Percentiles rank a stretch among this genome's conserved stretches.
These are phyloP conservation scores for Cercophora newfieldiana DNA, from an alignment of 495 filamentous ascomycete species.

Conservation along the genomic window DNA sequence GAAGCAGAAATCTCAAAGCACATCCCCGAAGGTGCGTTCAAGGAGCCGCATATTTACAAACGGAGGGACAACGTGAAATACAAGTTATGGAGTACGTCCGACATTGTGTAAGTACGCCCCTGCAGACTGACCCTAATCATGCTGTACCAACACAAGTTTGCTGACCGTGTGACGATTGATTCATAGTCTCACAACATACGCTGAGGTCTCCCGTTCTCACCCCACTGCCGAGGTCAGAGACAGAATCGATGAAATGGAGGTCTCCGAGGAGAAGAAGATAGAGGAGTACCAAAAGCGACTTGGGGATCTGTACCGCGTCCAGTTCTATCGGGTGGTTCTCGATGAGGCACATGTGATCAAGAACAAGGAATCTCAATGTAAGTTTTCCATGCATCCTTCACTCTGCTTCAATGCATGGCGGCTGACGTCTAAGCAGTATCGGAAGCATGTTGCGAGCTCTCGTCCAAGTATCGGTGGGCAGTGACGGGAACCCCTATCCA, in stretches of 20 bases:
- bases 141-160: no score
- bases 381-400: no score
- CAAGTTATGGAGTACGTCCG: slow-evolving; percentile 25
- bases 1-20: slow-evolving; percentile 47
- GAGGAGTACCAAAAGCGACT: not conserved
- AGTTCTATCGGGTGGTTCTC: slow-evolving; percentile 57
- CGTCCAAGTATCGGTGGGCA: no score
- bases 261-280: slow-evolving; percentile 31
- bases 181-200: slow-evolving; percentile 51
- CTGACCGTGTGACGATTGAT: no score
- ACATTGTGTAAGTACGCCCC: slow-evolving; percentile 26
- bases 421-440: no score
- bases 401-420: no score
- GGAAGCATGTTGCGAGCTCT: no score
- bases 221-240: slow-evolving; percentile 14
- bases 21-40: slow-evolving; percentile 23
- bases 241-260: slow-evolving; percentile 40
- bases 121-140: no score
- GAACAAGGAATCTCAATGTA: slow-evolving; percentile 44
- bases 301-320: slow-evolving; percentile 46
- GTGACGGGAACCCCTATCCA: no score
- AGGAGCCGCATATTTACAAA: not conserved
- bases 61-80: not conserved
- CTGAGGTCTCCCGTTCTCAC: slow-evolving; percentile 40
- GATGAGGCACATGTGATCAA: slow-evolving; percentile 68